A percentile compares a stretch with the other conserved stretches of the same genome.
phyloP scores from a whole-genome alignment of 495 filamentous ascomycete species.

The Podospora tetraspora region DNA sequence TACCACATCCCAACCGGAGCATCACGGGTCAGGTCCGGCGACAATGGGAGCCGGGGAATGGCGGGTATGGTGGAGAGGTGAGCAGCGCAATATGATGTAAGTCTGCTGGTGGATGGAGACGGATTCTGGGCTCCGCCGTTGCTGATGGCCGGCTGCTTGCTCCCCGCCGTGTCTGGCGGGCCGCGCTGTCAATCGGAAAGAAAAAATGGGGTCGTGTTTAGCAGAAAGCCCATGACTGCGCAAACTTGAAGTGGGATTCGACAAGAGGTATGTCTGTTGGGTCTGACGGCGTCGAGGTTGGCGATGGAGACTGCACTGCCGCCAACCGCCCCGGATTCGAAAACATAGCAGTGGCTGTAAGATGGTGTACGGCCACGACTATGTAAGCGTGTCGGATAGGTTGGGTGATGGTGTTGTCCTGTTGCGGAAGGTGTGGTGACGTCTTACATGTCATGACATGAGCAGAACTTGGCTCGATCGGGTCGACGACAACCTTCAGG shows the following conservation, averaged over 20 bases:
- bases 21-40: neutral
- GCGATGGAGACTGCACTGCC: neutral
- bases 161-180: neutral
- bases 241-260: neutral
- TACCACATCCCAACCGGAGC: neutral
- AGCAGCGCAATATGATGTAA: neutral
- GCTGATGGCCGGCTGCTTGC: neutral
- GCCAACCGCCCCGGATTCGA: neutral
- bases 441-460: neutral
- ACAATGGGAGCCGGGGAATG: neutral
- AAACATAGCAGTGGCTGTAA: no score
- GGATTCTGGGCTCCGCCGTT: no score
- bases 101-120: neutral
- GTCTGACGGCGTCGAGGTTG: neutral
- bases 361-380: no score
- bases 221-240: no score
- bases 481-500: neutral
- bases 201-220: neutral
- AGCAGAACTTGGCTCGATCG: neutral
- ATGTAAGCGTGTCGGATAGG: no score
- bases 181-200: neutral
- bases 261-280: neutral
- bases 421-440: neutral
- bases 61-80: neutral
- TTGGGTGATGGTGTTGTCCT: no score